These are phyloP conservation scores for Populus davidiana DNA, from an alignment of 345 rosid genomes.

Conservation along the genomic window DNA sequence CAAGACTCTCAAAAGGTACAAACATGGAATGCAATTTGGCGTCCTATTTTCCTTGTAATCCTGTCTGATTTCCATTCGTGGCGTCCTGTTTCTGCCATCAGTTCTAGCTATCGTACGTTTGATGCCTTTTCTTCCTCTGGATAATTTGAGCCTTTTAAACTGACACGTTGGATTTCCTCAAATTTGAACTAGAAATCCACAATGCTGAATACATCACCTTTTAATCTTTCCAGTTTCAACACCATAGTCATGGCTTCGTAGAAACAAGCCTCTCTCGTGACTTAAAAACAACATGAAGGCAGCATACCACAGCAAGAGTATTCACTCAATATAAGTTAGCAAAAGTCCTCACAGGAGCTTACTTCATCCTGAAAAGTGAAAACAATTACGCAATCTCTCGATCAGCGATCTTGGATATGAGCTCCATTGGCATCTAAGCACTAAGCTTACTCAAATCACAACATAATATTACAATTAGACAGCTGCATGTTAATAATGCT, in stretches of 20 bases:
- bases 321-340: slow-evolving; percentile 33
- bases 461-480: no score
- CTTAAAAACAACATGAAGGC: neutral
- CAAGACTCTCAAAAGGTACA: neutral
- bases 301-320: neutral
- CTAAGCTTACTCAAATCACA: no score
- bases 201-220: neutral
- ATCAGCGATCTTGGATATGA: slow-evolving; percentile 54
- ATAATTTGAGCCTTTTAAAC: neutral
- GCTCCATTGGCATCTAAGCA: slow-evolving; percentile 16
- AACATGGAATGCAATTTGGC: neutral
- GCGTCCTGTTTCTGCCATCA: neutral
- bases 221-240: neutral
- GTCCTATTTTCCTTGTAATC: neutral
- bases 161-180: neutral
- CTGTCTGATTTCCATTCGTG: neutral
- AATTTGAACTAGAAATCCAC: neutral
- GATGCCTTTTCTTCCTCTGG: neutral
- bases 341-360: slow-evolving; percentile 73
- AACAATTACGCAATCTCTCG: slow-evolving; percentile 58
- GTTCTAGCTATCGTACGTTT: neutral
- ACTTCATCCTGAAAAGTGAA: slow-evolving; percentile 57
- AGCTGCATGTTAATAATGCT: no score
- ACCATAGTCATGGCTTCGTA: neutral
- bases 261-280: neutral